Evolutionary conservation across 768 basidiomycete genomes (phyloP).

Genomic region (Lentinula raphanica): DNA sequence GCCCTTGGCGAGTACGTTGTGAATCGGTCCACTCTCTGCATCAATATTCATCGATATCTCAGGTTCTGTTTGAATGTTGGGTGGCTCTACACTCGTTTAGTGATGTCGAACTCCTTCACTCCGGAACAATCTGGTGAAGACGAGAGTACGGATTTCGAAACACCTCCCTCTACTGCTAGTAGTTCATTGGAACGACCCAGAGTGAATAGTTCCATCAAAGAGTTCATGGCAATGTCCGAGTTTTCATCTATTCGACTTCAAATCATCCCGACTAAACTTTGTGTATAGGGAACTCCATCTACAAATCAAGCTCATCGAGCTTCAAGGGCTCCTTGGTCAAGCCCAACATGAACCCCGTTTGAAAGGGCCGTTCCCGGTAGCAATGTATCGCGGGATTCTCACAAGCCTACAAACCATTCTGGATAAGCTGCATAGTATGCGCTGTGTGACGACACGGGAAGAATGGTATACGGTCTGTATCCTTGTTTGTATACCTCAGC

Average conservation of each 20-base stretch:
- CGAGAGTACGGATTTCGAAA: not conserved
- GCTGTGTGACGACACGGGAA: slow-evolving; percentile 92
- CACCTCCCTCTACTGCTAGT: not conserved
- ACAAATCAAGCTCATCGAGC: slow-evolving; percentile 83
- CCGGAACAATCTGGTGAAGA: slow-evolving; percentile 36
- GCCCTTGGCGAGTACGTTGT: slow-evolving; percentile 73
- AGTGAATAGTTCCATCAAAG: slow-evolving; percentile 62
- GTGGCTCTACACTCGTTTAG: slow-evolving; percentile 90
- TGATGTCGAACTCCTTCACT: slow-evolving; percentile 77
- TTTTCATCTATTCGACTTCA: not conserved
- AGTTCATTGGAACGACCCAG: slow-evolving; percentile 19
- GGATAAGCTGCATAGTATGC: slow-evolving; percentile 90
- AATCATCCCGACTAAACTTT: not conserved
- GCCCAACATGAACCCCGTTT: slow-evolving; percentile 90
- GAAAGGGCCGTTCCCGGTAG: slow-evolving; percentile 91
- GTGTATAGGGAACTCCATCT: slow-evolving; percentile 83
- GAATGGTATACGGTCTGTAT: slow-evolving; percentile 81
- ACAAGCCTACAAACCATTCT: slow-evolving; percentile 80
- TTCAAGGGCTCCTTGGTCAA: slow-evolving; percentile 81
- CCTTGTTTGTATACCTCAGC: too few species aligned
- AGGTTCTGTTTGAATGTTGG: slow-evolving; percentile 93
- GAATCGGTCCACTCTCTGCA: not conserved
- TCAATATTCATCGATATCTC: not conserved
- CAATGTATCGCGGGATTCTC: slow-evolving; percentile 78
- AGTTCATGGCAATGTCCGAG: slow-evolving; percentile 92